A percentile compares a stretch with the other conserved stretches of the same genome.
These are phyloP conservation scores for Fusarium praegraminearum DNA, from an alignment of 2,329 filamentous ascomycete species.

Conservation along the genomic window DNA sequence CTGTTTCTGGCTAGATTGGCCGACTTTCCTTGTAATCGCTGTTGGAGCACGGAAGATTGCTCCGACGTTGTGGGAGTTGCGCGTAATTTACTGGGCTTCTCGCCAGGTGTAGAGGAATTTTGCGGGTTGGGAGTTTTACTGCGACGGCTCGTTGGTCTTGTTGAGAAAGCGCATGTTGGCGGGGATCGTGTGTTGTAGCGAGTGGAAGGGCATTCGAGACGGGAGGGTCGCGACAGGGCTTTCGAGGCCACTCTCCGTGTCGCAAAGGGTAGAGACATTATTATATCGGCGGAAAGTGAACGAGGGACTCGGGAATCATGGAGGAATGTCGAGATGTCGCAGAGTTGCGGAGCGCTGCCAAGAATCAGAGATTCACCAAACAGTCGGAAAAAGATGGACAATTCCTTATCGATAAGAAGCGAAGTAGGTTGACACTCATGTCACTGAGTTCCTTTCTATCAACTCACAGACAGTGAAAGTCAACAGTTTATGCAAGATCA, in stretches of 20 bases:
- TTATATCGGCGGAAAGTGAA: background rate
- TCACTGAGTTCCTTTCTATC: background rate
- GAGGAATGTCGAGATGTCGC: too few species aligned
- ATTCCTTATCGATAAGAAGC: conserved; percentile 40
- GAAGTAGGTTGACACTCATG: background rate
- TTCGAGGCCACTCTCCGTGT: conserved; percentile 6
- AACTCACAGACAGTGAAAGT: background rate
- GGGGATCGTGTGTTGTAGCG: conserved; percentile 1
- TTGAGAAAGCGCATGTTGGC: conserved; percentile 24
- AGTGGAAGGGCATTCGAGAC: conserved; percentile 4
- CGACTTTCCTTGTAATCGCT: background rate
- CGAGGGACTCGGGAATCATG: background rate
- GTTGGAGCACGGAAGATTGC: background rate
- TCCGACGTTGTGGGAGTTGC: background rate
- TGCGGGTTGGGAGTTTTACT: background rate
- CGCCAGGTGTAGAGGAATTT: background rate
- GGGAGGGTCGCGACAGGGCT: background rate
- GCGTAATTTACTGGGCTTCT: background rate
- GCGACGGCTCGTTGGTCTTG: background rate
- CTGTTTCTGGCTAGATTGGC: background rate
- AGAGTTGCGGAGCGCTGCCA: background rate
- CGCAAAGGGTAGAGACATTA: conserved; percentile 13
- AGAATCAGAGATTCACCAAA: conserved; percentile 1
- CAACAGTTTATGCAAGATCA: background rate
- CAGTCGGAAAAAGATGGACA: conserved; percentile 18